Conservation (phyloP, 176 grass and related monocot genomes). For the Elaeis guineensis region DNA sequence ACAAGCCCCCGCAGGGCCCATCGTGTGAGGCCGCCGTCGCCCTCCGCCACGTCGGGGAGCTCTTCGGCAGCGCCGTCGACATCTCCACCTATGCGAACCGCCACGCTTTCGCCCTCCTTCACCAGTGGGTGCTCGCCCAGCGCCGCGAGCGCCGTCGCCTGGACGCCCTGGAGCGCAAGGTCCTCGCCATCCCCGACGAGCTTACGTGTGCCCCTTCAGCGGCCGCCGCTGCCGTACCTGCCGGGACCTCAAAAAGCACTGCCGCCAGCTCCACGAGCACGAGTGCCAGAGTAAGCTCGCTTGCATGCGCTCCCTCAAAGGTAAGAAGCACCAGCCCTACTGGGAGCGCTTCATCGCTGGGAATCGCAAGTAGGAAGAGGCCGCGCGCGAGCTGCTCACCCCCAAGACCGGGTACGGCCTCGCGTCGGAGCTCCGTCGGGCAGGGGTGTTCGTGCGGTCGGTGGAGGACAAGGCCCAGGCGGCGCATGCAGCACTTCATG, state of each 20-base stretch:
- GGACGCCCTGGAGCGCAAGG: constrained; percentile 59
- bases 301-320: constrained; percentile 76
- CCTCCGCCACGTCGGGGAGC: constrained; percentile 42
- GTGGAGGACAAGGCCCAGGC: constrained; percentile 78
- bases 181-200: constrained; percentile 29
- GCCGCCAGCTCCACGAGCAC: constrained; percentile 82
- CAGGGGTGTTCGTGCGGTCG: constrained; percentile 65
- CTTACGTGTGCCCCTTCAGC: constrained; percentile 67
- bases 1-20: constrained; percentile 42
- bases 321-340: constrained; percentile 82
- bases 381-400: constrained; percentile 62
- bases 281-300: constrained; percentile 89
- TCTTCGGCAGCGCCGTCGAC: constrained; percentile 69
- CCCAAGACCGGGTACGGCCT: constrained; percentile 76
- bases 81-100: constrained; percentile 81
- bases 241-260: constrained; percentile 75
- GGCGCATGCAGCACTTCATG: constrained; percentile 61
- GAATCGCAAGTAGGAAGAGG: constrained; percentile 73
- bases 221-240: constrained; percentile 72
- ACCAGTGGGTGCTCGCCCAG: constrained; percentile 49
- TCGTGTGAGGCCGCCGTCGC: constrained; percentile 50
- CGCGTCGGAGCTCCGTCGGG: constrained; percentile 68
- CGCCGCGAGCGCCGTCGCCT: constrained; percentile 48
- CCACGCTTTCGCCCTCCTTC: constrained; percentile 77
- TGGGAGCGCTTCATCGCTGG: constrained; percentile 57